These are phyloP conservation scores for Colletotrichum lindemuthianum DNA, from an alignment of 2,329 filamentous ascomycete species.

Conservation along the genomic window DNA sequence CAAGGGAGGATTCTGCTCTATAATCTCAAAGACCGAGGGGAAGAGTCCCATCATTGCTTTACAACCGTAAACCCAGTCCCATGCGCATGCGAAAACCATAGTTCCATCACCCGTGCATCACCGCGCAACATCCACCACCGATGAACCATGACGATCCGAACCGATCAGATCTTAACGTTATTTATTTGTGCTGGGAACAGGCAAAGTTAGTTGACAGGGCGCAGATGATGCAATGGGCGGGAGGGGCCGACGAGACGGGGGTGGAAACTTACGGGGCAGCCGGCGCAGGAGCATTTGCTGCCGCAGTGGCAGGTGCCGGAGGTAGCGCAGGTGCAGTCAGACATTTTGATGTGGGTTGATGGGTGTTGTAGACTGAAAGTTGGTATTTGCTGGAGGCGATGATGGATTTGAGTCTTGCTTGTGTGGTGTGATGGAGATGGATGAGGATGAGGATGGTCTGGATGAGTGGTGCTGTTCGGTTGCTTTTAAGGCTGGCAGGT, in stretches of 20 bases:
- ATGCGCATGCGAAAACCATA: background rate
- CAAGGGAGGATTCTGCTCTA: too few species aligned
- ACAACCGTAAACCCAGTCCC: background rate
- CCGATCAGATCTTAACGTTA: background rate
- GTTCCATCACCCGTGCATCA: background rate
- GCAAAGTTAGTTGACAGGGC: conserved; percentile 1
- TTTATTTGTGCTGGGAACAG: conserved; percentile 26
- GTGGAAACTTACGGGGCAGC: conserved; percentile 54
- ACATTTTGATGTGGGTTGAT: conserved; percentile 47
- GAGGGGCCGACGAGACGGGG: background rate
- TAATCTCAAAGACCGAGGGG: too few species aligned
- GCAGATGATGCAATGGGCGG: conserved; percentile 3
- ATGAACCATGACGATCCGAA: background rate
- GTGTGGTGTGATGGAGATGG: conserved; percentile 16
- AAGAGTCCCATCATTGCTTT: too few species aligned
- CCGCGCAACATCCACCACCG: background rate
- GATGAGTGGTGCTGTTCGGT: background rate
- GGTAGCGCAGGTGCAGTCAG: conserved; percentile 53
- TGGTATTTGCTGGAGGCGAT: background rate
- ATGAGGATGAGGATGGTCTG: background rate
- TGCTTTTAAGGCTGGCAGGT: conserved; percentile 5
- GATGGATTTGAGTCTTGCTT: background rate
- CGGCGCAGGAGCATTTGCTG: conserved; percentile 52
- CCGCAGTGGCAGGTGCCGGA: conserved; percentile 55
- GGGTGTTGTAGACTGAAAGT: background rate